Conservation (phyloP, 139 green algal genomes). For the Coccomyxa sp. region DNA sequence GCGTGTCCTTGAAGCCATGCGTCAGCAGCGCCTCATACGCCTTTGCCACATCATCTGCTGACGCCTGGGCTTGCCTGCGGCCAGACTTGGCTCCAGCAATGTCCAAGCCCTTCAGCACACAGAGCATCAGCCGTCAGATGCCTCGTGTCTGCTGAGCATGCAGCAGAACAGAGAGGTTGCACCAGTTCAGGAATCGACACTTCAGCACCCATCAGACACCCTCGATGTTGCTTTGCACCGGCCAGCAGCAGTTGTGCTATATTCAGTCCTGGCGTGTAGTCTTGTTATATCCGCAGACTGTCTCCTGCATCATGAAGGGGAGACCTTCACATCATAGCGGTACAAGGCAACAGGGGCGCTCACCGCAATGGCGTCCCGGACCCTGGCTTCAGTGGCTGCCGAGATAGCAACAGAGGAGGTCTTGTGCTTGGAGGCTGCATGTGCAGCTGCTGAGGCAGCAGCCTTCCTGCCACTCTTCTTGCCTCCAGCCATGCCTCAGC, state of each 20-base stretch:
- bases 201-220: neutral
- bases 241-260: neutral
- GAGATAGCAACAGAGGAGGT: slow-evolving; percentile 21
- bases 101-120: slow-evolving; percentile 8
- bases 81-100: neutral
- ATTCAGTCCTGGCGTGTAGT: neutral
- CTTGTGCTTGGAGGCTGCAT: slow-evolving; percentile 33
- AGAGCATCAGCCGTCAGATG: too few species aligned
- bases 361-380: slow-evolving; percentile 23
- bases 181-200: too few species aligned
- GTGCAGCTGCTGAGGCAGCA: slow-evolving; percentile 21
- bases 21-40: neutral
- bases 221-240: neutral
- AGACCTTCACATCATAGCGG: too few species aligned
- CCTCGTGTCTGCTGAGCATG: too few species aligned
- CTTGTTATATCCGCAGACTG: neutral
- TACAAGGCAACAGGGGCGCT: too few species aligned
- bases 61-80: neutral
- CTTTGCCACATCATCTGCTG: neutral
- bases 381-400: slow-evolving; percentile 13
- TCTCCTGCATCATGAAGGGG: neutral
- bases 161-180: too few species aligned
- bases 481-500: neutral
- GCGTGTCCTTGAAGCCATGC: slow-evolving; percentile 3
- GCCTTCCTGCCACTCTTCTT: slow-evolving; percentile 2